These are phyloP conservation scores for Fusarium chuoi DNA, from an alignment of 2,329 filamentous ascomycete genomes.

Conservation along the genomic window DNA sequence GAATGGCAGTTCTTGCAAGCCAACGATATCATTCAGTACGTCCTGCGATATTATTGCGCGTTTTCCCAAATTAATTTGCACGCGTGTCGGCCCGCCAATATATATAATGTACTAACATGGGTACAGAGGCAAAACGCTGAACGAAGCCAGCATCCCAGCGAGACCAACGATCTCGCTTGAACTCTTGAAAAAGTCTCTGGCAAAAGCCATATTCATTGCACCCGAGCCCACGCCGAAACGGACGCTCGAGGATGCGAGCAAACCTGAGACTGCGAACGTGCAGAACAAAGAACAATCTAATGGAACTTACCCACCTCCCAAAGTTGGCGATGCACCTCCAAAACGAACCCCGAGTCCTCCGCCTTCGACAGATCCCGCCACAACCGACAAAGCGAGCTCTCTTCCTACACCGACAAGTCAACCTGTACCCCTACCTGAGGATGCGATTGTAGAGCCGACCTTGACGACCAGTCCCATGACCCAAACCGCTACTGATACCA, in stretches of 20 bases:
- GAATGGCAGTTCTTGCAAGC: slow-evolving; percentile 67
- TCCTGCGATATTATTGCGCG: slow-evolving; percentile 39
- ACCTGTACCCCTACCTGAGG: neutral
- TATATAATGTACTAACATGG: slow-evolving; percentile 37
- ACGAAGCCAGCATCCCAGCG: slow-evolving; percentile 63
- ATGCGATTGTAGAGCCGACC: slow-evolving; percentile 25
- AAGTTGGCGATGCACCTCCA: slow-evolving; percentile 16
- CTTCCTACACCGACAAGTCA: neutral
- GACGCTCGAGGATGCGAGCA: slow-evolving; percentile 12
- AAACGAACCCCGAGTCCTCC: slow-evolving; percentile 23
- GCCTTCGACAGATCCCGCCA: slow-evolving; percentile 17
- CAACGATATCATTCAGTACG: slow-evolving; percentile 70
- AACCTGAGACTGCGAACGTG: slow-evolving; percentile 7
- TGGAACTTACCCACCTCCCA: slow-evolving; percentile 11
- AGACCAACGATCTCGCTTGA: slow-evolving; percentile 59
- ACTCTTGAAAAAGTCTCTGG: slow-evolving; percentile 52
- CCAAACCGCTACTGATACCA: slow-evolving; percentile 6
- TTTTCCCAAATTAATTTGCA: slow-evolving; percentile 23
- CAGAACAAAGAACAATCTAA: slow-evolving; percentile 26
- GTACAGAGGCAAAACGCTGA: slow-evolving; percentile 56
- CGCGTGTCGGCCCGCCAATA: slow-evolving; percentile 29
- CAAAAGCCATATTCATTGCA: slow-evolving; percentile 42
- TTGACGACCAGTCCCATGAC: slow-evolving; percentile 5
- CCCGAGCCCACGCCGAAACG: slow-evolving; percentile 22
- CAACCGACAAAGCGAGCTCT: neutral